Conservation (phyloP, 257 asterid genomes). For the Jaltomata sinuosa region DNA sequence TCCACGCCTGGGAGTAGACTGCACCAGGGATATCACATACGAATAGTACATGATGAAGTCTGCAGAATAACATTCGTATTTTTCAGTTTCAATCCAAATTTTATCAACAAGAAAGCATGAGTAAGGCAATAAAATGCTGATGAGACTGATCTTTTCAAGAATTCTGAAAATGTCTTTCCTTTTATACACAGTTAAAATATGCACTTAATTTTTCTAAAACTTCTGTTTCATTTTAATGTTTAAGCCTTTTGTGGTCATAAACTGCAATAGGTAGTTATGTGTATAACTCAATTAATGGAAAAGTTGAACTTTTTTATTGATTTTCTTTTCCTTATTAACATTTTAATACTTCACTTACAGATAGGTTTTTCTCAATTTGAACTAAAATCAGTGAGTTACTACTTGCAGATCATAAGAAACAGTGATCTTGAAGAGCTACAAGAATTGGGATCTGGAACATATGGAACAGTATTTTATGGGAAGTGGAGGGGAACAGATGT, state of each 20-base stretch:
- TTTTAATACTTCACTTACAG: not conserved
- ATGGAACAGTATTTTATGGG: conserved; percentile 42
- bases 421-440: conserved; percentile 38
- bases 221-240: not conserved
- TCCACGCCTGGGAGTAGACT: not conserved
- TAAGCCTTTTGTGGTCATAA: not conserved
- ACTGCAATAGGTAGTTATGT: not conserved
- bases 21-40: not conserved
- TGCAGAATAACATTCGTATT: not conserved
- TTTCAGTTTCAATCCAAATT: not conserved
- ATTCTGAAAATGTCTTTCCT: not conserved
- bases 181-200: not conserved
- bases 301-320: not conserved
- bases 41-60: not conserved
- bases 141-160: not conserved
- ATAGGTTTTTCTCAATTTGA: not conserved
- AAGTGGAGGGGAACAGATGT: conserved; percentile 50
- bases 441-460: conserved; percentile 46
- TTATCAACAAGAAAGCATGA: not conserved
- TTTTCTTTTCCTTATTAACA: not conserved
- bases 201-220: not conserved
- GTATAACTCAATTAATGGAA: not conserved
- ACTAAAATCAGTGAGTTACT: not conserved
- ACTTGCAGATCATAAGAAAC: conserved; percentile 27
- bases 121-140: not conserved